A percentile compares a stretch with the other conserved stretches of the same genome.
phyloP scores from a whole-genome alignment of 345 rosid species.

The Syzygium aromaticum region DNA sequence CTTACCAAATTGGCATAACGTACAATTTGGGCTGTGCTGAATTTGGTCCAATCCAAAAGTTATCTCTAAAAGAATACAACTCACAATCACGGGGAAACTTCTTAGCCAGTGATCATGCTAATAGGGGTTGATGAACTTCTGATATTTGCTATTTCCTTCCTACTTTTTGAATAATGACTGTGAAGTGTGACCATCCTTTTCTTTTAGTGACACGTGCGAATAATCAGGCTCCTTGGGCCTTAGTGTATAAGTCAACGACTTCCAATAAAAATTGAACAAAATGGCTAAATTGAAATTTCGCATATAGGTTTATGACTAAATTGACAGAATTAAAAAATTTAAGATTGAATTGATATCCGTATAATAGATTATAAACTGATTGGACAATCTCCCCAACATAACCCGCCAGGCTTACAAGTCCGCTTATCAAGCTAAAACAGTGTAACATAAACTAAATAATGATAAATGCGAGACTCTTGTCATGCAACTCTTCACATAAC shows the following conservation, averaged over 20 bases:
- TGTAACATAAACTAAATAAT: not conserved
- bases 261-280: fast-evolving
- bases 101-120: not conserved
- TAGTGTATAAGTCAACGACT: fast-evolving
- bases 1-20: not conserved
- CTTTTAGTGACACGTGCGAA: not conserved
- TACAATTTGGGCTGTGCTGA: not conserved
- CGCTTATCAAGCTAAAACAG: not conserved
- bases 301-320: fast-evolving
- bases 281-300: not conserved
- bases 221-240: not conserved
- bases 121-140: not conserved
- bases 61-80: not conserved
- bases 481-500: not conserved
- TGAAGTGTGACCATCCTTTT: not conserved
- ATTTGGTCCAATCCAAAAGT: not conserved
- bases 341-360: not conserved
- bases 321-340: not conserved
- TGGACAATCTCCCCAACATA: not conserved
- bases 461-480: not conserved
- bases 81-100: not conserved
- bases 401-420: not conserved
- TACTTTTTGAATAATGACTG: not conserved
- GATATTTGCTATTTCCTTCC: not conserved
- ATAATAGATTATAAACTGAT: not conserved